phyloP scores from a whole-genome alignment of 2,329 filamentous ascomycete genomes.

The Ceratocystis ficicola region DNA sequence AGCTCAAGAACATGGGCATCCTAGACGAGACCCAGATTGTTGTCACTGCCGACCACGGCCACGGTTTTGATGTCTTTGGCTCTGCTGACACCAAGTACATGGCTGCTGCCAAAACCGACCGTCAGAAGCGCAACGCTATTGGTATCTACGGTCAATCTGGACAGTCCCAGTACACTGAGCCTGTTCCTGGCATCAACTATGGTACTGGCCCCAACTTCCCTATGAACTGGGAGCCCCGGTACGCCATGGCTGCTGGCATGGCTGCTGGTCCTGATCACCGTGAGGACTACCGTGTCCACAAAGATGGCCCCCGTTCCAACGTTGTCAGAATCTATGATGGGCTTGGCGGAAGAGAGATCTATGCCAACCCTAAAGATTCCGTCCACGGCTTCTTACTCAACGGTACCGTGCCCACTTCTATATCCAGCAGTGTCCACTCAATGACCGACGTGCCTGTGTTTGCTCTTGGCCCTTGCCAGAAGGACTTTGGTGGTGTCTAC shows the following conservation, averaged over 20 bases:
- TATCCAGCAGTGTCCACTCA: slow-evolving; percentile 60
- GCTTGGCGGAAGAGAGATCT: slow-evolving; percentile 32
- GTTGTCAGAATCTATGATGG: slow-evolving; percentile 45
- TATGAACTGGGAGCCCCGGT: slow-evolving; percentile 72
- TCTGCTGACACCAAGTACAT: slow-evolving; percentile 71
- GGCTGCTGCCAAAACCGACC: slow-evolving; percentile 49
- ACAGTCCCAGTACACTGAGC: slow-evolving; percentile 58
- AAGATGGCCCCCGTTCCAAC: slow-evolving; percentile 49
- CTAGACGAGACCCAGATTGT: slow-evolving; percentile 67
- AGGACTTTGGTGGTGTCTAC: slow-evolving; percentile 59
- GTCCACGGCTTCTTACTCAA: slow-evolving; percentile 59
- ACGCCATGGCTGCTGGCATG: slow-evolving; percentile 63
- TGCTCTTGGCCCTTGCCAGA: slow-evolving; percentile 66
- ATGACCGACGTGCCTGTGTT: slow-evolving; percentile 70
- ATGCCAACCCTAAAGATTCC: slow-evolving; percentile 55
- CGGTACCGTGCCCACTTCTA: slow-evolving; percentile 54
- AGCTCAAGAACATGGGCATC: slow-evolving; percentile 52
- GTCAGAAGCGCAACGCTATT: slow-evolving; percentile 62
- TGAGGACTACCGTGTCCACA: slow-evolving; percentile 64
- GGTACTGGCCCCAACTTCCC: slow-evolving; percentile 66
- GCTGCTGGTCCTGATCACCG: slow-evolving; percentile 61
- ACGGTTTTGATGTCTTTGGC: slow-evolving; percentile 80
- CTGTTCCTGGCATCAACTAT: slow-evolving; percentile 50
- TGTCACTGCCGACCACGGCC: slow-evolving; percentile 78
- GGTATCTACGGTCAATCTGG: slow-evolving; percentile 64